Evolutionary conservation across 176 grass and related monocot species (phyloP).

Genomic region (Oryza officinalis): DNA sequence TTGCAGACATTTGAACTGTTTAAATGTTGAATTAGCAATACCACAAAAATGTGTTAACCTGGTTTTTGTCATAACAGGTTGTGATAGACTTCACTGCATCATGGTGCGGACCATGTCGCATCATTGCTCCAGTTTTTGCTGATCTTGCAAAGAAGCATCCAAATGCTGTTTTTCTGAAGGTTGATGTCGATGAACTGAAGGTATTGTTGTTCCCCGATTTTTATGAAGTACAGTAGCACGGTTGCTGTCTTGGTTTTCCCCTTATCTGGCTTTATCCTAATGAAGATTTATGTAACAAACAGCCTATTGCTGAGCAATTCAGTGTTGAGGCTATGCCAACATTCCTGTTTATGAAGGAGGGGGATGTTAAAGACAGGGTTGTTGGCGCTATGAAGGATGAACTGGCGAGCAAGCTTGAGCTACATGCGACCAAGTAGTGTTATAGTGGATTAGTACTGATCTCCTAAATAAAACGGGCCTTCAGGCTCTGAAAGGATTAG

Average conservation of each 20-base stretch:
- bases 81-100: slow-evolving; percentile 72
- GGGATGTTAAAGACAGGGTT: slow-evolving; percentile 57
- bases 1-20: neutral
- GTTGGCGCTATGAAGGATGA: slow-evolving; percentile 52
- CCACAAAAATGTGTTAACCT: neutral
- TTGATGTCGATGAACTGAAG: slow-evolving; percentile 77
- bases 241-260: neutral
- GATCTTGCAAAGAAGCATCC: slow-evolving; percentile 60
- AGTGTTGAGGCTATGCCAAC: slow-evolving; percentile 62
- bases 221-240: neutral
- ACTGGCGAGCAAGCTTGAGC: slow-evolving; percentile 37
- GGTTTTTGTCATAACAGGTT: slow-evolving; percentile 39
- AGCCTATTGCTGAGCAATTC: slow-evolving; percentile 64
- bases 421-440: slow-evolving; percentile 30
- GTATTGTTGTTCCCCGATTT: slow-evolving; percentile 3
- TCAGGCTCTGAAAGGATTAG: neutral
- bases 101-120: slow-evolving; percentile 59
- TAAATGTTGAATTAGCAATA: neutral
- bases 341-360: slow-evolving; percentile 68
- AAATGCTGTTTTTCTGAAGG: slow-evolving; percentile 57
- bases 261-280: slow-evolving; percentile 2
- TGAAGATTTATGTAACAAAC: neutral
- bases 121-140: slow-evolving; percentile 55
- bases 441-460: slow-evolving; percentile 4
- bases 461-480: slow-evolving; percentile 45